Evolutionary conservation across 192 early-diverging fungal genomes (phyloP).

Genomic region (Coemansia sp.): DNA sequence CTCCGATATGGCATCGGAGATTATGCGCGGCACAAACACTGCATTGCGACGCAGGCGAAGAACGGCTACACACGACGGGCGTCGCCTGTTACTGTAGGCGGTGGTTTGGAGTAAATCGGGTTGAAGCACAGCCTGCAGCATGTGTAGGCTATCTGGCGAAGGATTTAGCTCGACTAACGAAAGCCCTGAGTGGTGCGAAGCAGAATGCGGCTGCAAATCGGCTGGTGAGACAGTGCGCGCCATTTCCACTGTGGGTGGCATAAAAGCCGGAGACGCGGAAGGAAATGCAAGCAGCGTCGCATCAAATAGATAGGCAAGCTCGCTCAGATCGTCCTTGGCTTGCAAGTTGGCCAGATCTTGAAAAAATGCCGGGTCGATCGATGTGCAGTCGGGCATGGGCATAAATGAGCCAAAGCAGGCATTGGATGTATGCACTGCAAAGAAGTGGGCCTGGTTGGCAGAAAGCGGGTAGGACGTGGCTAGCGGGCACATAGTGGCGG

Average conservation of each 20-base stretch:
- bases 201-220: not conserved
- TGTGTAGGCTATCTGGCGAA: not conserved
- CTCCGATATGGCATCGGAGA: conserved; percentile 14
- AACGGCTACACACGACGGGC: not conserved
- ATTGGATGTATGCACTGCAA: not conserved
- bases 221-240: not conserved
- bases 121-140: not conserved
- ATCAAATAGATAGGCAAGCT: conserved; percentile 7
- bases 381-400: not conserved
- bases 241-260: not conserved
- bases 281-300: not conserved
- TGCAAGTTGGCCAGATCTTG: not conserved
- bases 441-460: not conserved
- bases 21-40: conserved; percentile 24
- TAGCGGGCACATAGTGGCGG: not conserved
- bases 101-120: not conserved
- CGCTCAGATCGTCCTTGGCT: not conserved
- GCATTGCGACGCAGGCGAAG: conserved; percentile 22
- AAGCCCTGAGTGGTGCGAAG: not conserved
- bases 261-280: not conserved
- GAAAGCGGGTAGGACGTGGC: not conserved
- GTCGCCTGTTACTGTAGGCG: not conserved
- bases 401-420: not conserved
- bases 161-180: not conserved
- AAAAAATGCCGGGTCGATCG: not conserved